Evolutionary conservation across 2,329 filamentous ascomycete genomes (phyloP), one percentile per base, ranked within the genome.

Genomic region (Penicillium paneum): DNA sequence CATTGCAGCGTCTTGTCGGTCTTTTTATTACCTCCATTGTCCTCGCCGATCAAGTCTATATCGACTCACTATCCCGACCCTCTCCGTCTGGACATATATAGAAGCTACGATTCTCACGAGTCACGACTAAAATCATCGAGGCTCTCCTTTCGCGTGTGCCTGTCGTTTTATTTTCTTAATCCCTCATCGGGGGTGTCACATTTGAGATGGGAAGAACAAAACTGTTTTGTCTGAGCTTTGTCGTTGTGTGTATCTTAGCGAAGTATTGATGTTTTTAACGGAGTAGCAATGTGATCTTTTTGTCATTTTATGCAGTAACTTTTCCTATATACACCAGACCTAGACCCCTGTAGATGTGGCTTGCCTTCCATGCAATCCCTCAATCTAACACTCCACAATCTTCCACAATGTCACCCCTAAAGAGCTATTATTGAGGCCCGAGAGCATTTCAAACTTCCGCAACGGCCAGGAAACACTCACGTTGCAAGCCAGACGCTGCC

Each of bases 31-130:
- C n/a, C n/a, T 15, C 11, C 24, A 15, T 46, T 49, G n/a, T 46
- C 35, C 38, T 50, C 49, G 32, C 47, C 45, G 36, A 60, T 51
- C 49, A 49, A 60, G 51, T 52, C 59, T 55, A 54, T 57, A 58
- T 47, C 45, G 57, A 60, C 54, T 56, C 51, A 49, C 42, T 36
- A 26, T 28, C 31, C 24, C 24, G 17, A 13, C 49, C 19, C 5
- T 45, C 32, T 42, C 11, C 36, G 35, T 56, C 36, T 39, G 52
- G 55, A 56, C 49, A 62, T 60, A 61, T 49, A 62, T 61, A 61
- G 58, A 64, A 62, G 58, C 52, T 57, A 64, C 56, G 61, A 62
- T 58, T 62, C 48, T 56, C 51, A 64, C 55, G 62, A 64, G 59
- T 56, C 56, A 64, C 40, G 62, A 64, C 51, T 38, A 59, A 58